A percentile compares a stretch with the other conserved stretches of the same genome.
Conservation (phyloP, 306 rosid genomes). For the Castanea sativa region DNA sequence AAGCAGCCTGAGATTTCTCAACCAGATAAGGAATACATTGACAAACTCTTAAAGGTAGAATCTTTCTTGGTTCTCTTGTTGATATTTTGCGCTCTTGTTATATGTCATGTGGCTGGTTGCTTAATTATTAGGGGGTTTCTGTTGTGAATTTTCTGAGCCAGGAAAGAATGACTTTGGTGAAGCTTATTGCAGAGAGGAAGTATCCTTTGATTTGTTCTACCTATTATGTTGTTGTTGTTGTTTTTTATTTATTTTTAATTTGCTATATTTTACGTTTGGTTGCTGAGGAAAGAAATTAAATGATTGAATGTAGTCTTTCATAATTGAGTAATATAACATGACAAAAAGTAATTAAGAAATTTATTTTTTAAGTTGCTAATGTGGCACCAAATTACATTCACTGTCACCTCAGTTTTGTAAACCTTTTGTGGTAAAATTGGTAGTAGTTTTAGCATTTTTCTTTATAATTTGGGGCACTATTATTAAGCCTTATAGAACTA, state of each 20-base stretch:
- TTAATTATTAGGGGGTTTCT: background rate
- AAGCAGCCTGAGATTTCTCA: slow-evolving; percentile 14
- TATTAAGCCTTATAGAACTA: too few species aligned
- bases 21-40: slow-evolving; percentile 34
- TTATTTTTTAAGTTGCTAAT: too few species aligned
- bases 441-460: too few species aligned
- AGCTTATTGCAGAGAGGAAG: slow-evolving; percentile 66
- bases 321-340: too few species aligned
- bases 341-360: too few species aligned
- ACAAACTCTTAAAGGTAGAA: slow-evolving; percentile 63
- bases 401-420: too few species aligned
- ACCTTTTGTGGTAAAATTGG: too few species aligned
- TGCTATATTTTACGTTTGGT: background rate
- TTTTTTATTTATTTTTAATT: too few species aligned
- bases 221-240: background rate
- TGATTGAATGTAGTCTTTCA: background rate
- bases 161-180: slow-evolving; percentile 60
- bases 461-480: too few species aligned
- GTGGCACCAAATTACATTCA: too few species aligned
- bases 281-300: background rate
- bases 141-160: slow-evolving; percentile 35
- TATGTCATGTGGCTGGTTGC: background rate
- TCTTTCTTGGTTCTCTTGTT: slow-evolving; percentile 1
- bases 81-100: background rate
- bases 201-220: slow-evolving; percentile 39